Base-by-base conservation (phyloP, 2,329 filamentous ascomycete species). In the Lachnellula subtilissima region DNA sequence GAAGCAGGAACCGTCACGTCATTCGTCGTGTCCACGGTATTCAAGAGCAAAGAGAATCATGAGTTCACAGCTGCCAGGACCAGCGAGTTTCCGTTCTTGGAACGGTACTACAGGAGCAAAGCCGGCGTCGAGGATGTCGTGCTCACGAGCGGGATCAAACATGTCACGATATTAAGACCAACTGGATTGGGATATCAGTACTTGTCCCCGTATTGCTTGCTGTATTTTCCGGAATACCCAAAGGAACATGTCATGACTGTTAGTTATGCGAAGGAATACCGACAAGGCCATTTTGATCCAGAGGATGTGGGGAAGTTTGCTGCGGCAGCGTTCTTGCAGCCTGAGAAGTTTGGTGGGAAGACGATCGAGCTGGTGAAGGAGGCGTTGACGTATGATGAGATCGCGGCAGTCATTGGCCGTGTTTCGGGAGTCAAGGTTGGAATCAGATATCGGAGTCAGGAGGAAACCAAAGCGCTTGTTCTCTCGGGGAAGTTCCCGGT, bases 381-480 rank as follows among this genome's bases (percentile, higher is more conserved):
- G 32, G 39, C 14, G 9, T 46, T 49, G 14, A 53, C 50, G 11
- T 22, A 47, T 12, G 49, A 53, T 5, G 42, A 56, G 23, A 1
- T 71, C 64, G 61, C 64, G 22, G 58, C 67, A 6, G 65, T 70
- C 5, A 55, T 74, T 1, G 49, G 28, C 1, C 64, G 19, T 8
- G 65, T 72, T 37, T 71, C 64, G 9, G 71, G 71, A 0, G 65
- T 63, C 11, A 56, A 67, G 0, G 62, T 74, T 1, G 12, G 12
- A 0, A 36, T 60, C 2, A 58, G 39, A 3, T 49, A 25, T 19
- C 23, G 46, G 5, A 45, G 14, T 22, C 45, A 54, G 15, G 46
- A 48, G 17, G 52, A 54, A 37, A 54, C 52, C 17, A 23, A 35
- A 32, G 23, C 19, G 35, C n/a, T 53, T 17, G 22, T 47, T 28